Evolutionary conservation across 129 eudicot genomes (phyloP).

Genomic region (Glebionis coronaria): DNA sequence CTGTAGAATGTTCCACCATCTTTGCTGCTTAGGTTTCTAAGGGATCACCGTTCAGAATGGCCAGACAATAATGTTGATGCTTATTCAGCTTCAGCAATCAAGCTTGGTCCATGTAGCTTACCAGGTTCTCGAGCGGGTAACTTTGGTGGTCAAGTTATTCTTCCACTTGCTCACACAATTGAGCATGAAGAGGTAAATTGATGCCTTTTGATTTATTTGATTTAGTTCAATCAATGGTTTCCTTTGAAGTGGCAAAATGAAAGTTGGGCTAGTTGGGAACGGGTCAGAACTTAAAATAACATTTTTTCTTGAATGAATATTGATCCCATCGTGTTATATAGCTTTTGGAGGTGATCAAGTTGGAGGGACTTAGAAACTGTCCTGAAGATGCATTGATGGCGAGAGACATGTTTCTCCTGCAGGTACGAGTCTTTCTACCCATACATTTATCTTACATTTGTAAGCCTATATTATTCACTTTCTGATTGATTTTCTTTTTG

Average conservation of each 20-base stretch:
- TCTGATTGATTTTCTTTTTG: background rate
- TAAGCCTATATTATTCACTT: background rate
- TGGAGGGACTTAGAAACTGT: constrained; percentile 58
- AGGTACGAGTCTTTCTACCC: constrained; percentile 37
- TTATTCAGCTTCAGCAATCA: constrained; percentile 69
- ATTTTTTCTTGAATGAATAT: background rate
- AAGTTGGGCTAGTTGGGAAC: background rate
- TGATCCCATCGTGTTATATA: constrained; percentile 21
- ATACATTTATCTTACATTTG: background rate
- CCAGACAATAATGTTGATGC: constrained; percentile 81
- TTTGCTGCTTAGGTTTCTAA: constrained; percentile 64
- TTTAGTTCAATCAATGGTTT: background rate
- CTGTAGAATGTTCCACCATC: constrained; percentile 97
- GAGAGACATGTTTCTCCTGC: constrained; percentile 74
- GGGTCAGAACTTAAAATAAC: background rate
- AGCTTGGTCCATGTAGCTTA: constrained; percentile 70
- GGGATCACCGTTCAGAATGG: constrained; percentile 98
- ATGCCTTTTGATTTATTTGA: background rate
- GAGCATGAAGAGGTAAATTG: constrained; percentile 85
- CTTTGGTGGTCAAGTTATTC: constrained; percentile 79
- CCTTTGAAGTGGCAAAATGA: background rate
- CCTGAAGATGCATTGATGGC: constrained; percentile 71
- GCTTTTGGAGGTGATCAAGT: constrained; percentile 85
- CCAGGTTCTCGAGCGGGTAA: constrained; percentile 63
- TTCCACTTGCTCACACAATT: constrained; percentile 78